Percentiles rank a stretch among this genome's conserved stretches.
Conservation (phyloP, 441 rosid species). For the Populus trichocarpa region DNA sequence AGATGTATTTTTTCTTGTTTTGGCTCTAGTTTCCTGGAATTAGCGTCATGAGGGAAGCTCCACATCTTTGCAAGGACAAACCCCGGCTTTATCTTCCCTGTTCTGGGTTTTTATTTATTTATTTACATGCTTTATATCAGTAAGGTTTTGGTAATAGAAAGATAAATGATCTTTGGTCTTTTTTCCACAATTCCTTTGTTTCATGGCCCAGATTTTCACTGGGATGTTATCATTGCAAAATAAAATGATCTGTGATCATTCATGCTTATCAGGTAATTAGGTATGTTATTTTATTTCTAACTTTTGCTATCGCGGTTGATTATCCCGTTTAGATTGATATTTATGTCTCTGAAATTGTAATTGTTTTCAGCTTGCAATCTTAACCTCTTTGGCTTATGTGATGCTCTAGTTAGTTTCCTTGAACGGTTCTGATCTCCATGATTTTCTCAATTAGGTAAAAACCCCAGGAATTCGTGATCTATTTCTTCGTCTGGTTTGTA, state of each 20-base stretch:
- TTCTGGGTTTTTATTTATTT: background rate
- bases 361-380: background rate
- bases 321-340: background rate
- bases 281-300: background rate
- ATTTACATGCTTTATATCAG: background rate
- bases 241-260: background rate
- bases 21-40: background rate
- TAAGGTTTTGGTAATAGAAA: background rate
- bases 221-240: background rate
- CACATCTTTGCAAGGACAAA: background rate
- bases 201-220: background rate
- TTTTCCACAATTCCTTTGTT: background rate
- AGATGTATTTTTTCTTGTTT: background rate
- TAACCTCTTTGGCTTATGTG: background rate
- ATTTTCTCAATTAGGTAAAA: background rate
- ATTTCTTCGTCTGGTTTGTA: background rate
- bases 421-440: background rate
- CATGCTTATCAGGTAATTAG: background rate
- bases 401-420: background rate
- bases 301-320: background rate
- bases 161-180: background rate
- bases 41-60: background rate
- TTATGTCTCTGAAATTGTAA: background rate
- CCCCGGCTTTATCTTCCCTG: background rate
- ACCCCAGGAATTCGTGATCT: background rate